phyloP scores from a whole-genome alignment of 257 asterid genomes.

The Cinchona pubescens region DNA sequence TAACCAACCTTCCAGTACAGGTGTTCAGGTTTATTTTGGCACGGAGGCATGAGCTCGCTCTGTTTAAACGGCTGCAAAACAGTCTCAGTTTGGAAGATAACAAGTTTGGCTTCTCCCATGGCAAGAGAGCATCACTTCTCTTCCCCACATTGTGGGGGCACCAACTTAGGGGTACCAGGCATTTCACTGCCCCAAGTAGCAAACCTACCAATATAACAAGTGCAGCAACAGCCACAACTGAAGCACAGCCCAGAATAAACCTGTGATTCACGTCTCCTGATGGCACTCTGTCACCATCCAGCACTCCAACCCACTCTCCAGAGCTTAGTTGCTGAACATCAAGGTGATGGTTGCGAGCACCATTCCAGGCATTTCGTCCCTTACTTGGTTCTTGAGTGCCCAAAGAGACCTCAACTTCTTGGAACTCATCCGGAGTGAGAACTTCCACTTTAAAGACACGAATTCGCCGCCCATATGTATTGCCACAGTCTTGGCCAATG shows the following conservation, averaged over 20 bases:
- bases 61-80: conserved; percentile 69
- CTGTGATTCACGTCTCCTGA: conserved; percentile 72
- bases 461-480: conserved; percentile 62
- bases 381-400: conserved; percentile 52
- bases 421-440: conserved; percentile 57
- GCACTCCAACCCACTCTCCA: conserved; percentile 80
- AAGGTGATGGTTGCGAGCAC: conserved; percentile 84
- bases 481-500: conserved; percentile 86
- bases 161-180: conserved; percentile 83
- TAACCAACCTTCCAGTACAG: conserved; percentile 43
- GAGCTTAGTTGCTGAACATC: conserved; percentile 81
- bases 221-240: conserved; percentile 46
- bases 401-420: conserved; percentile 75
- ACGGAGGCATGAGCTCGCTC: conserved; percentile 52
- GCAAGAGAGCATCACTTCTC: conserved; percentile 67
- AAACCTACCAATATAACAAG: conserved; percentile 64
- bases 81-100: conserved; percentile 61
- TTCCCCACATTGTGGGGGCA: conserved; percentile 77
- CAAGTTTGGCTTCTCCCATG: conserved; percentile 51
- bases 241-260: conserved; percentile 57
- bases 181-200: conserved; percentile 67
- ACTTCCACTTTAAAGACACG: conserved; percentile 63
- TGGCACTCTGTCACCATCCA: conserved; percentile 81
- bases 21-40: conserved; percentile 57
- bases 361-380: conserved; percentile 88